These are phyloP conservation scores for Boletales sp. DNA, from an alignment of 768 basidiomycete species.

Conservation along the genomic window DNA sequence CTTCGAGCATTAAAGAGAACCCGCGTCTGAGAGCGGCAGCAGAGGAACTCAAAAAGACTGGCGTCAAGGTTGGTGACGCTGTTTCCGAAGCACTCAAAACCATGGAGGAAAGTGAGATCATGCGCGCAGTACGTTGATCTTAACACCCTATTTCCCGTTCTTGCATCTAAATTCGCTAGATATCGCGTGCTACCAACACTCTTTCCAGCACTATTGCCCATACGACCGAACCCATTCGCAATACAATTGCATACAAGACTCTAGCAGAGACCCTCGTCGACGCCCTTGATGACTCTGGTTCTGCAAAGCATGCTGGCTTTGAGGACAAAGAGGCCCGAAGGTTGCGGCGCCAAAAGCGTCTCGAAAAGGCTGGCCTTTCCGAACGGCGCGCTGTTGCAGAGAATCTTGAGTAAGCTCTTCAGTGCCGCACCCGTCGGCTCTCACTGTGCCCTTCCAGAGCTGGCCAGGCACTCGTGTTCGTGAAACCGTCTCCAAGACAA, in stretches of 20 bases:
- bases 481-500: slow-evolving; percentile 75
- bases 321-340: slow-evolving; percentile 92
- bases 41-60: slow-evolving; percentile 85
- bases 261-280: slow-evolving; percentile 87
- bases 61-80: slow-evolving; percentile 91
- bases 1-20: slow-evolving; percentile 94
- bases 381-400: slow-evolving; percentile 51
- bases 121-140: slow-evolving; percentile 64
- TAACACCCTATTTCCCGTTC: not conserved
- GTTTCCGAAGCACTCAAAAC: slow-evolving; percentile 87
- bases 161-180: slow-evolving; percentile 39
- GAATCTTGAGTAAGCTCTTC: slow-evolving; percentile 70
- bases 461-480: slow-evolving; percentile 78
- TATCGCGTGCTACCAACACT: slow-evolving; percentile 80
- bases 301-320: slow-evolving; percentile 92
- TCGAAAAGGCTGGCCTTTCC: slow-evolving; percentile 79
- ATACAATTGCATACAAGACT: slow-evolving; percentile 91
- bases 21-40: slow-evolving; percentile 88
- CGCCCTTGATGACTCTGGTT: slow-evolving; percentile 90
- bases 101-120: slow-evolving; percentile 93
- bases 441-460: slow-evolving; percentile 51
- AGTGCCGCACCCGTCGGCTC: not conserved
- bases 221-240: slow-evolving; percentile 95
- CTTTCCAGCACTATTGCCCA: slow-evolving; percentile 82
- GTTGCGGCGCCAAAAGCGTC: slow-evolving; percentile 69